Evolutionary conservation across 768 basidiomycete genomes (phyloP).

Genomic region (Tulasnella calospora): DNA sequence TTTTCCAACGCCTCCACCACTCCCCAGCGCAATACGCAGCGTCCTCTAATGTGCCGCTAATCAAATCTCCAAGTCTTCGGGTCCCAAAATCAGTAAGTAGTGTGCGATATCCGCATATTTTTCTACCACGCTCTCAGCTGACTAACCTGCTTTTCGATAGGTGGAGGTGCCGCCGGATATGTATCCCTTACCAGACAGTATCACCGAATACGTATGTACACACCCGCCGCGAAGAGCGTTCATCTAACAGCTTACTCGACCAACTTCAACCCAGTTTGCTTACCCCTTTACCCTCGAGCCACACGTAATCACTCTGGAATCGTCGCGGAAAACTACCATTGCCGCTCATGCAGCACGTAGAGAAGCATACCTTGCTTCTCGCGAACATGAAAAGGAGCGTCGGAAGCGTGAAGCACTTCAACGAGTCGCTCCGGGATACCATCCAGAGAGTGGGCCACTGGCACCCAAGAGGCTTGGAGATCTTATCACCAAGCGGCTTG

Average conservation of each 20-base stretch:
- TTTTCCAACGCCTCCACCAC: not conserved
- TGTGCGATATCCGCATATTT: conserved; percentile 27
- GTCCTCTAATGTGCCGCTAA: conserved; percentile 71
- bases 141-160: conserved; percentile 40
- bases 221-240: conserved; percentile 8
- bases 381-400: conserved; percentile 73
- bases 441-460: conserved; percentile 56
- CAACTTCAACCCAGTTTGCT: conserved; percentile 60
- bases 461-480: conserved; percentile 46
- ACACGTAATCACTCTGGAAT: conserved; percentile 71
- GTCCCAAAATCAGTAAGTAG: conserved; percentile 66
- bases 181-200: conserved; percentile 87
- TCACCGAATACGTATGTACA: conserved; percentile 73
- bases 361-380: conserved; percentile 61
- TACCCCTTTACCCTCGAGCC: conserved; percentile 93
- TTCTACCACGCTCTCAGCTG: conserved; percentile 1
- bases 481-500: conserved; percentile 29
- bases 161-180: conserved; percentile 85
- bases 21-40: conserved; percentile 66
- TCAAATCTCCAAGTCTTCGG: conserved; percentile 86
- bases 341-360: conserved; percentile 61
- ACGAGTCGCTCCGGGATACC: conserved; percentile 79
- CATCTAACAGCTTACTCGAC: conserved; percentile 19
- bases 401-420: conserved; percentile 63
- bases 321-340: conserved; percentile 62